Percentiles rank a stretch among this genome's conserved stretches.
Conservation (phyloP, 1,139 yeast species). For the Sugiyamaella xylanicola region DNA sequence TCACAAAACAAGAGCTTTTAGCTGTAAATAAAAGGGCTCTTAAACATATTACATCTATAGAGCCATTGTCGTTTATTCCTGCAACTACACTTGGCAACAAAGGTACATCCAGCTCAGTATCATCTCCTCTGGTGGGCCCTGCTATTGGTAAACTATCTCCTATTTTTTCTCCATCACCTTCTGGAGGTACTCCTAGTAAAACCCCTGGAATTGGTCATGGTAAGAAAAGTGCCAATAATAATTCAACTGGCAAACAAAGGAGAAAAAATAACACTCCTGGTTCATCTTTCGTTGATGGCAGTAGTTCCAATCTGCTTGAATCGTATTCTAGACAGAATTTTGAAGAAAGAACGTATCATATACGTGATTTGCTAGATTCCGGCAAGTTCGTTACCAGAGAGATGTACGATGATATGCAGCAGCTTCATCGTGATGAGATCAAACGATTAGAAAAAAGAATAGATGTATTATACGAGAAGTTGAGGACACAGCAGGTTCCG, state of each 20-base stretch:
- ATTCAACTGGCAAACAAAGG: background rate
- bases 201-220: background rate
- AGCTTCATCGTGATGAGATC: conserved; percentile 18
- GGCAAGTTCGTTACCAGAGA: conserved; percentile 30
- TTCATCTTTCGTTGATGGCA: background rate
- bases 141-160: background rate
- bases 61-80: background rate
- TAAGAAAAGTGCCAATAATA: background rate
- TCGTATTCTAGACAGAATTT: conserved; percentile 24
- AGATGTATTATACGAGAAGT: conserved; percentile 19
- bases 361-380: conserved; percentile 25
- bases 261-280: background rate
- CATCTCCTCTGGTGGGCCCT: background rate
- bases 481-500: conserved; percentile 2
- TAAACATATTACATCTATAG: conserved; percentile 5
- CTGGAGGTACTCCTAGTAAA: background rate
- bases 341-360: conserved; percentile 23
- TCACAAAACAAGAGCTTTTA: conserved; percentile 20
- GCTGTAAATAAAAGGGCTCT: conserved; percentile 4
- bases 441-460: conserved; percentile 22
- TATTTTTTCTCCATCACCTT: no score
- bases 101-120: background rate
- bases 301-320: conserved; percentile 16
- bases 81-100: background rate
- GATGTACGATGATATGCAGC: conserved; percentile 23